Evolutionary conservation across 352 stramenopile species (phyloP).

Genomic region (Phytophthora ramorum): DNA sequence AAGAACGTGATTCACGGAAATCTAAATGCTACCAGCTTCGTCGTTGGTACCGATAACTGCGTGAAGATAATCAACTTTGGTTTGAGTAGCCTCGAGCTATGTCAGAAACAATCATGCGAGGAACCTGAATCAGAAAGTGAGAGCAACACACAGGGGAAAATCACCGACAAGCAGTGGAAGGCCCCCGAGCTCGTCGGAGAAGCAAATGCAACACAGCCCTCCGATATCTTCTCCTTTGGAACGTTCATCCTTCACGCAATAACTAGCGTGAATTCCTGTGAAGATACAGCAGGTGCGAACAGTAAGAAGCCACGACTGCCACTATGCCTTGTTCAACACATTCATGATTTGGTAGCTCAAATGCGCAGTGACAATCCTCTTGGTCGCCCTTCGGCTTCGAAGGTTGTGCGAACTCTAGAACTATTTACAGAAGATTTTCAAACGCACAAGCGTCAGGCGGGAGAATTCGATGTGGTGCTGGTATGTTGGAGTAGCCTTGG

Average conservation of each 20-base stretch:
- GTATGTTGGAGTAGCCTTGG: not conserved
- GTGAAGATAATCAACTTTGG: not conserved
- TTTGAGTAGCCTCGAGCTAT: not conserved
- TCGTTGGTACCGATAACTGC: constrained; percentile 1
- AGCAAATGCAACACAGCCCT: not conserved
- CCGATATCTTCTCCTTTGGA: not conserved
- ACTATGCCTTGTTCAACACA: not conserved
- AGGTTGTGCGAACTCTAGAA: constrained; percentile 10
- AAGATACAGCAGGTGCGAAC: not conserved
- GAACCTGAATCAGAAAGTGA: not conserved
- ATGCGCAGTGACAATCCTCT: constrained; percentile 8
- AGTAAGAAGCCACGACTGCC: not conserved
- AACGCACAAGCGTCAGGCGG: no score
- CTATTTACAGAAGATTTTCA: not conserved
- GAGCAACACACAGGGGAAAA: not conserved
- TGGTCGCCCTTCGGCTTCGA: not conserved
- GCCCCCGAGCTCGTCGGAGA: not conserved
- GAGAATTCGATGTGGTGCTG: not conserved
- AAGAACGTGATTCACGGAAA: constrained; percentile 8
- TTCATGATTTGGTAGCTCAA: not conserved
- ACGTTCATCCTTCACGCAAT: not conserved
- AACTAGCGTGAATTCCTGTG: not conserved
- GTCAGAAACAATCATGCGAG: not conserved
- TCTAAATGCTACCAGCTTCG: constrained; percentile 2
- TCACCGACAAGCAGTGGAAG: not conserved